Base-by-base conservation (phyloP, 768 basidiomycete species). In the Cubamyces sp. region DNA sequence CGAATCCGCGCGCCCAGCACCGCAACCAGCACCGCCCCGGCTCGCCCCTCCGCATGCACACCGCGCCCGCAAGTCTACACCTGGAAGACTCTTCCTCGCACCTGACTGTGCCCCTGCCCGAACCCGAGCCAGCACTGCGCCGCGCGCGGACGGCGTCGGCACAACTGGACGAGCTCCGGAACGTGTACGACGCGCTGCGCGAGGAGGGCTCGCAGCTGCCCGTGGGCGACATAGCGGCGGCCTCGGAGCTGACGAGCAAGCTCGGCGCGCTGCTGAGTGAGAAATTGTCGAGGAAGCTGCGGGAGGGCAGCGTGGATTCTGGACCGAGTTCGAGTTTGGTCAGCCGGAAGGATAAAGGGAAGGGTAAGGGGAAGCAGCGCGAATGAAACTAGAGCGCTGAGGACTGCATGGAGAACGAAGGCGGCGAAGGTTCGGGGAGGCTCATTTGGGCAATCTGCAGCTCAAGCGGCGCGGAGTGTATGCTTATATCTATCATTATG, bases 121-220 rank as follows among this genome's bases (percentile, higher is more conserved):
- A 19, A 28, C 15, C 21, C 37, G 25, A 12, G 37, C 19, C 59
- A 67, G 66, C 74, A 9, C 64, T 82, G 14, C 73, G 71, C 37
- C 74, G 79, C 59, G 75, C 74, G 42, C 76, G 75, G 40, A 81
- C 77, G 1, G 72, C 75, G 3, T 78, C 79, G 6, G 70, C 76
- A 5, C 77, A 75, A n/a, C 70, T 86, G 19, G 78, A 79, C 3
- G 78, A 74, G 5, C 67, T 84, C 25, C 76, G 76, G 56, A 74
- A 75, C 11, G 79, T 81, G 12, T 82, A 81, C 60, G 75, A 76
- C 9, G 76, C 77, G 12, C 66, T 86, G 15, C 64, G 73, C 8
- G 74, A 75, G 14, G 78, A 77, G 9, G 78, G 73, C 8, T 84
- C 83, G 19, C 84, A 86, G 59, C 74, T 82, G 34, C 75, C 81